Base-by-base conservation (phyloP, 257 asterid species). In the Solanum tarapatanum region DNA sequence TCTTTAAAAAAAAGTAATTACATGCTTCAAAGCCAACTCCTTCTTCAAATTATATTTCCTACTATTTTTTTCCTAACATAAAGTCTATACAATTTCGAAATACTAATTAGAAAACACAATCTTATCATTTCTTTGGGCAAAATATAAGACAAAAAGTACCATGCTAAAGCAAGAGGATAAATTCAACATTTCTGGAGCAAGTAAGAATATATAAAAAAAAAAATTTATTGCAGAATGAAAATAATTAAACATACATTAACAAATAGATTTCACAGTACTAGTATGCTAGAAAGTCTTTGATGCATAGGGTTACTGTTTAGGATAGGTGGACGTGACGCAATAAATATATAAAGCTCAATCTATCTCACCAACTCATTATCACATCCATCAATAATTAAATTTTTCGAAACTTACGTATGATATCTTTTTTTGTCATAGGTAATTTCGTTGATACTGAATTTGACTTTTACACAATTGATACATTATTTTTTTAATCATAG, bases 341-440 rank as follows among this genome's bases (percentile, higher is more conserved):
- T 45, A 0, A 0, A 45, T 43, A 41, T 39, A 39, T 41, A 13
- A 45, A 12, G 14, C 6, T 45, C 19, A 45, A 45, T 45, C 55
- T 45, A 45, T 45, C 7, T 45, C 55, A 13, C 12, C 55, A 45
- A 45, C 17, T 48, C 58, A 48, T 5, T 21, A 48, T 45, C 58
- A 14, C 21, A 48, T 48, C 3, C 7, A 48, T 48, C 8, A 14
- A 14, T 48, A 0, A 48, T 48, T 48, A 48, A 48, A 14, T 48
- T 5, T 48, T 48, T 0, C 0, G 1, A 51, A 51, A 51, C 9
- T 5, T 51, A 51, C 3, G 23, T 51, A 51, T 16, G 0, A 0
- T 48, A 48, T 16, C 23, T 14, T 16, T 16, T 51, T 16, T 51
- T 51, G 9, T 51, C 23, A 51, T 51, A 51, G 62, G 0, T 51